A percentile compares a stretch with the other conserved stretches of the same genome.
Evolutionary conservation across 1,284 basidiomycete species (phyloP).

Genomic region (Ceratobasidium papillatum): DNA sequence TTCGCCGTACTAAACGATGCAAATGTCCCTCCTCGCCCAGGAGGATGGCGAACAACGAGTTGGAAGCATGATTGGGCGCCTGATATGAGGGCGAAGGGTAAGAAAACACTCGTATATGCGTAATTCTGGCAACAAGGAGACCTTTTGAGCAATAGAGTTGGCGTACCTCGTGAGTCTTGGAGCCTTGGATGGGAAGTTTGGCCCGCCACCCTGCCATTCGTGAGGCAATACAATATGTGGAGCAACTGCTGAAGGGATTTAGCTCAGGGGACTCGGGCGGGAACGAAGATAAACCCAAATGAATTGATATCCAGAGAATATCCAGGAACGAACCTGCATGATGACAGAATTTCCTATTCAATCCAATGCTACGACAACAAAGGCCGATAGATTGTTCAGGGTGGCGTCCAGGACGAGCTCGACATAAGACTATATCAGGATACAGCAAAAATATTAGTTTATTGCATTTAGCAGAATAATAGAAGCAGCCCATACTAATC

Average conservation of each 20-base stretch:
- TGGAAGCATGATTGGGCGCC: slow-evolving; percentile 39
- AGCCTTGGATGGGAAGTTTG: background rate
- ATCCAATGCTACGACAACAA: background rate
- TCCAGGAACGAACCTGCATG: background rate
- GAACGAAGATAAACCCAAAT: background rate
- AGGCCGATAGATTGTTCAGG: background rate
- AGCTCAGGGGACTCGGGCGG: background rate
- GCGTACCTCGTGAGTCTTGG: background rate
- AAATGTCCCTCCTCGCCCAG: slow-evolving; percentile 20
- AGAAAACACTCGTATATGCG: slow-evolving; percentile 5
- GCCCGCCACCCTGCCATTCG: background rate
- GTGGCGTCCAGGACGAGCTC: background rate
- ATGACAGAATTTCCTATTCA: too few species aligned
- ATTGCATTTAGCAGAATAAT: background rate
- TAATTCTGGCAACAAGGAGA: background rate
- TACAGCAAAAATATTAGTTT: background rate
- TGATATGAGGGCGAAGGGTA: slow-evolving; percentile 26
- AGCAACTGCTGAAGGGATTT: background rate
- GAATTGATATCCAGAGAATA: background rate
- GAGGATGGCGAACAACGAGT: background rate
- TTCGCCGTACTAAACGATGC: slow-evolving; percentile 21
- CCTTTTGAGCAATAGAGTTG: background rate
- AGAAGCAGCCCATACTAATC: background rate
- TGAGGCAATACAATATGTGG: background rate
- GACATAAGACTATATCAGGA: background rate